Conservation (phyloP, 2,329 filamentous ascomycete species). For the Fusarium pseudocircinatum region DNA sequence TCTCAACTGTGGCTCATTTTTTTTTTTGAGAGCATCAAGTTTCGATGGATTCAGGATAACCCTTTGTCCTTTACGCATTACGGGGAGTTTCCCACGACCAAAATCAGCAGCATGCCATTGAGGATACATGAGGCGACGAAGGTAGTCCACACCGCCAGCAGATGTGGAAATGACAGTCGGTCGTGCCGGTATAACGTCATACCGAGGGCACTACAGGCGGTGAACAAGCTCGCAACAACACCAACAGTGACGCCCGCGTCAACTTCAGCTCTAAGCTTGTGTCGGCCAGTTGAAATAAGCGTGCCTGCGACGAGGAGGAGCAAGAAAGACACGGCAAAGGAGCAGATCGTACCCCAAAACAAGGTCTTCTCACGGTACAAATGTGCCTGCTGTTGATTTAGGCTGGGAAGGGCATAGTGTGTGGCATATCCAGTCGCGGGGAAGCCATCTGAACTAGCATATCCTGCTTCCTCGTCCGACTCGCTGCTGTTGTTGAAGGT, state of each 20-base stretch:
- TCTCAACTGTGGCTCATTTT: slow-evolving; percentile 12
- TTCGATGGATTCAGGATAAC: neutral
- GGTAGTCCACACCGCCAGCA: slow-evolving; percentile 51
- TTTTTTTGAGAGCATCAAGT: neutral
- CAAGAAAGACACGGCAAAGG: slow-evolving; percentile 68
- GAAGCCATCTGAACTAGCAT: slow-evolving; percentile 63
- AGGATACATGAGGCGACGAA: slow-evolving; percentile 53
- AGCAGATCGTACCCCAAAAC: slow-evolving; percentile 61
- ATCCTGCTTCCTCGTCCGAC: slow-evolving; percentile 59
- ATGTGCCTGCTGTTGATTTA: slow-evolving; percentile 60
- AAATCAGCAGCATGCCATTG: slow-evolving; percentile 55
- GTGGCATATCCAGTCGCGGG: slow-evolving; percentile 61
- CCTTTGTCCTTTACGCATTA: slow-evolving; percentile 27
- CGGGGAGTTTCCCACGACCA: slow-evolving; percentile 53
- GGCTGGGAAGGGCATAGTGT: slow-evolving; percentile 64
- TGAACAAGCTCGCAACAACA: slow-evolving; percentile 72
- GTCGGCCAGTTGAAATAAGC: slow-evolving; percentile 74
- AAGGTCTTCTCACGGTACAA: slow-evolving; percentile 65
- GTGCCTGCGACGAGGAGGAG: slow-evolving; percentile 72
- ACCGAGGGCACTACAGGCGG: slow-evolving; percentile 69
- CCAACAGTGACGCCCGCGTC: slow-evolving; percentile 78
- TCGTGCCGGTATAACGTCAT: slow-evolving; percentile 65
- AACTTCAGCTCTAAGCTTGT: slow-evolving; percentile 75
- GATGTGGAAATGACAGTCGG: slow-evolving; percentile 53
- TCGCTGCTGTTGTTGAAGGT: slow-evolving; percentile 48